Percentiles rank a stretch among this genome's conserved stretches.
phyloP scores from a whole-genome alignment of 2,329 filamentous ascomycete genomes.

The Xylaria polymorpha region DNA sequence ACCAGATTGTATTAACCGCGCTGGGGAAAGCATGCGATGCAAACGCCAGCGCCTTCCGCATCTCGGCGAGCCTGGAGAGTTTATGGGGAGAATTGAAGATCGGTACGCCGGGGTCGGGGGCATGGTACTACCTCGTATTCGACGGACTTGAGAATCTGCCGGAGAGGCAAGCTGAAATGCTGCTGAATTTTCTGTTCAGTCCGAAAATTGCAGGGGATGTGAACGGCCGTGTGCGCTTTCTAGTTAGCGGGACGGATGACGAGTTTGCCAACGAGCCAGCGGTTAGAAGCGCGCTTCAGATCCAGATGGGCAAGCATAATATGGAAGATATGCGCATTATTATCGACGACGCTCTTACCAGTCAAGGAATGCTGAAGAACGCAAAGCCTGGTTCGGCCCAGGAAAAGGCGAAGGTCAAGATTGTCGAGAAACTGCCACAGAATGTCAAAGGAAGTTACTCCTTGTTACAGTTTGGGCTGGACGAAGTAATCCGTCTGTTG shows the following conservation, averaged over 20 bases:
- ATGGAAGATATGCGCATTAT: constrained; percentile 42
- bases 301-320: constrained; percentile 41
- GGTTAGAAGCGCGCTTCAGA: constrained; percentile 10
- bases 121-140: constrained; percentile 44
- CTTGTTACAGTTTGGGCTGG: constrained; percentile 37
- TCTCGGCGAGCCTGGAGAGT: constrained; percentile 26
- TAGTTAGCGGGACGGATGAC: constrained; percentile 40
- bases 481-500: constrained; percentile 40
- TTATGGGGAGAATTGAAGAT: constrained; percentile 43
- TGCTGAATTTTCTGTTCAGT: constrained; percentile 38
- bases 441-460: constrained; percentile 41
- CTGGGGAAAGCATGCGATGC: constrained; percentile 42
- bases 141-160: constrained; percentile 46
- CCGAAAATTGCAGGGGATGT: constrained; percentile 26
- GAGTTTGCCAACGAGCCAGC: constrained; percentile 10
- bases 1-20: constrained; percentile 38
- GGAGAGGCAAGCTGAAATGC: constrained; percentile 24
- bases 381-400: constrained; percentile 39
- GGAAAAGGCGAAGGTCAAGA: constrained; percentile 38
- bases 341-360: constrained; percentile 39
- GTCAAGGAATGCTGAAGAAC: constrained; percentile 36
- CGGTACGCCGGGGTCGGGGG: constrained; percentile 33
- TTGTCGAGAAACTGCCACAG: constrained; percentile 39
- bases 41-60: constrained; percentile 25
- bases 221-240: constrained; percentile 38